Evolutionary conservation across 2,329 filamentous ascomycete species (phyloP).

Genomic region (Neoarthrinium moseri): DNA sequence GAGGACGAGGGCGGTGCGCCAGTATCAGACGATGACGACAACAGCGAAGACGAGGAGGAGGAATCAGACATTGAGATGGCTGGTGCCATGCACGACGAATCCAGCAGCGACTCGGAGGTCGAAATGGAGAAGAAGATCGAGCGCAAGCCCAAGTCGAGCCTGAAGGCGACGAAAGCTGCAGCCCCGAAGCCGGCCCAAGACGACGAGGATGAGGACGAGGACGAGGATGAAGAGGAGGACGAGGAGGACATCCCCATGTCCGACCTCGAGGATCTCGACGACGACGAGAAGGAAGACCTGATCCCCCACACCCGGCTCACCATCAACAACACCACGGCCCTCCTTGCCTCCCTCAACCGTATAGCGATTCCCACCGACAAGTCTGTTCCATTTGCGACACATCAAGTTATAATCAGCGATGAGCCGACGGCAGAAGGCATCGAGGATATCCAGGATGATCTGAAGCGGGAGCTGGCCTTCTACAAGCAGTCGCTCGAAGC

Average conservation of each 20-base stretch:
- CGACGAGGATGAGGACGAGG: conserved; percentile 50
- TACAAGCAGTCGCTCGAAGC: conserved; percentile 86
- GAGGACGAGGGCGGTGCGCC: conserved; percentile 21
- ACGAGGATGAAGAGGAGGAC: conserved; percentile 68
- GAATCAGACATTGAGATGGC: conserved; percentile 48
- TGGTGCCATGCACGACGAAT: conserved; percentile 56
- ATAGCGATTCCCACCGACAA: conserved; percentile 68
- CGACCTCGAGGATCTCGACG: conserved; percentile 75
- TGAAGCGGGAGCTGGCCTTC: conserved; percentile 89
- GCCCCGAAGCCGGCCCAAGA: conserved; percentile 43
- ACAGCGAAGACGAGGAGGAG: conserved; percentile 27
- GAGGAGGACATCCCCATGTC: conserved; percentile 89
- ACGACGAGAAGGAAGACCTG: conserved; percentile 81
- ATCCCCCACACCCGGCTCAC: conserved; percentile 89
- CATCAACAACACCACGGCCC: conserved; percentile 93
- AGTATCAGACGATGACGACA: conserved; percentile 25
- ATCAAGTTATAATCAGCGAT: conserved; percentile 73
- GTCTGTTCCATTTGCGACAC: conserved; percentile 74
- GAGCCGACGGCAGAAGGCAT: conserved; percentile 66
- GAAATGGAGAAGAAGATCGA: conserved; percentile 73
- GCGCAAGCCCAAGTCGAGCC: conserved; percentile 45
- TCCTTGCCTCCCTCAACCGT: conserved; percentile 76
- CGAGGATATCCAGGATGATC: conserved; percentile 83
- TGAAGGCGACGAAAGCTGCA: conserved; percentile 39
- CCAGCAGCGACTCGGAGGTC: conserved; percentile 67